Base-by-base conservation (phyloP, 371 early-diverging fungal genomes). In the Mucor velutinosus region DNA sequence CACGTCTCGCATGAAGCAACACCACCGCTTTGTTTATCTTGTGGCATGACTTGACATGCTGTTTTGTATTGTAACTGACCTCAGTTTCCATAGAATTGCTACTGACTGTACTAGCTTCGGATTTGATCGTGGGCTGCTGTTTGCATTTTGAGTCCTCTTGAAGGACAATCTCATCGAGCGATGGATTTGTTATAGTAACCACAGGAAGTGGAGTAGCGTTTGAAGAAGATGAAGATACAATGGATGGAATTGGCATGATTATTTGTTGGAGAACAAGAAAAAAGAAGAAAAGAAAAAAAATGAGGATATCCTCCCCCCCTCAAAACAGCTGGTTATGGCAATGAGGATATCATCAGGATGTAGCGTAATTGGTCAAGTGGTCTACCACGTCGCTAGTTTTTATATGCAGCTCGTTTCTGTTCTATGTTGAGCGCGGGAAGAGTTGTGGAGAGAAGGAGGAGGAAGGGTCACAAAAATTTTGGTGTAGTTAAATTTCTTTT, bases 221-320 rank as follows among this genome's bases (percentile, higher is more conserved):
- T 53, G 41, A 21, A 27, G 30, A 15, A 32, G 57, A 64, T 3
- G 64, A 41, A 29, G 57, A 17, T 37, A 64, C 14, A 53, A 53
- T 32, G 4, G 66, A 66, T 32, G 67, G 67, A 21, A 66, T 66
- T 14, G 67, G 67, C 67, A 66, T 66, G 30, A 14, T 49, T 51
- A 12, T 53, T 47, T 47, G 47, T 21, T 21, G 8, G 8, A 53
- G 27, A 51, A 49, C n/a, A 25, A 25, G 11, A 27, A 51, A 7
- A 51, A 14, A 27, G 0, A 30, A 33, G 3, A n/a, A 14, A 30
- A 39, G 23, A 58, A 32, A 21, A 64, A 11, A 57, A 43, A 14
- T 43, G 30, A 56, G 8, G 30, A 12, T 5, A 17, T 45, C 14
- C 8, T 27, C 12, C 27, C 27, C 53, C 53, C 53, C 53, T 53